These are phyloP conservation scores for Kwoniella botswanensis DNA, from an alignment of 768 basidiomycete genomes.

Conservation along the genomic window DNA sequence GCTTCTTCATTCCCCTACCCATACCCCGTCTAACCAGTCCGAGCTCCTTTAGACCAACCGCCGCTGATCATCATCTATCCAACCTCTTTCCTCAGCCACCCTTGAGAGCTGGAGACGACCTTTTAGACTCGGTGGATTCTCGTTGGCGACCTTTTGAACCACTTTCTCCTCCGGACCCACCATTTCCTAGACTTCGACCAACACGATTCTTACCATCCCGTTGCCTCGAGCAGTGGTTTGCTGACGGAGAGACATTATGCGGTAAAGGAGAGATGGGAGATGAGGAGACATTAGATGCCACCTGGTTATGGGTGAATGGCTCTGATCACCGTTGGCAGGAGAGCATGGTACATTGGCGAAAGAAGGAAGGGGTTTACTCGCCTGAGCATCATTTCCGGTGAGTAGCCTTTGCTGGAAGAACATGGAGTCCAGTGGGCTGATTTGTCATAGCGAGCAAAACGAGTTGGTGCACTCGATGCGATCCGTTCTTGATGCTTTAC, in stretches of 20 bases:
- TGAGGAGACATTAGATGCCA: constrained; percentile 53
- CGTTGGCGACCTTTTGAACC: constrained; percentile 45
- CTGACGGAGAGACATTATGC: constrained; percentile 53
- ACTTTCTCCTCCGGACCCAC: constrained; percentile 38
- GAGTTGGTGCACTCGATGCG: constrained; percentile 54
- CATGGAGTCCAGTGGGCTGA: not conserved
- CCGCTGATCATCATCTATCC: constrained; percentile 32
- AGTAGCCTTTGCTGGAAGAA: constrained; percentile 5
- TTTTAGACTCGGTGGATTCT: constrained; percentile 40
- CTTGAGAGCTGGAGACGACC: constrained; percentile 40
- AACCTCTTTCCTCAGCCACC: constrained; percentile 43
- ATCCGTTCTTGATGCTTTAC: constrained; percentile 49
- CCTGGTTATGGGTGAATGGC: constrained; percentile 56
- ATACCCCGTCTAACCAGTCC: constrained; percentile 15
- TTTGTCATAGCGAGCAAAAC: constrained; percentile 46
- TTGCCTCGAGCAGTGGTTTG: constrained; percentile 54
- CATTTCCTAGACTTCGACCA: constrained; percentile 49
- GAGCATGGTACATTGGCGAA: constrained; percentile 38
- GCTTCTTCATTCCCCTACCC: constrained; percentile 35
- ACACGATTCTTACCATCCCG: constrained; percentile 46
- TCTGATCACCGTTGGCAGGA: constrained; percentile 49
- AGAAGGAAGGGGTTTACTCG: constrained; percentile 40
- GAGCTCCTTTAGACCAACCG: not conserved
- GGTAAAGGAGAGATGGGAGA: constrained; percentile 41
- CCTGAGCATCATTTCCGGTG: constrained; percentile 54